Evolutionary conservation across 2,329 filamentous ascomycete genomes (phyloP).

Genomic region (Penicillium paneum): DNA sequence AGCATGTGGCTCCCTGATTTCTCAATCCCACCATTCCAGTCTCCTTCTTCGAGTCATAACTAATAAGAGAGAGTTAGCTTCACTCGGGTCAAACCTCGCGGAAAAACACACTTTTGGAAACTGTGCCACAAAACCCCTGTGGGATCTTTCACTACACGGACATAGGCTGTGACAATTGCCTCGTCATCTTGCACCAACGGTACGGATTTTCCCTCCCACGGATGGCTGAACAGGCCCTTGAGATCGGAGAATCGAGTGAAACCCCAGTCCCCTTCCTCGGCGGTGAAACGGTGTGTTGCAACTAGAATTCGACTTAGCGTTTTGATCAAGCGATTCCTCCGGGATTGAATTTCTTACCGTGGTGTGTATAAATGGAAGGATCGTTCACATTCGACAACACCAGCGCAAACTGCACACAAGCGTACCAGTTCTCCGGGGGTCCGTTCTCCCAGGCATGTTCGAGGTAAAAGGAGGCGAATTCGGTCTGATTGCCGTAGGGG

Average conservation of each 20-base stretch:
- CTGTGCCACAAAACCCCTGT: conserved; percentile 50
- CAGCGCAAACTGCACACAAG: conserved; percentile 90
- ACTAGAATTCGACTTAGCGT: conserved; percentile 34
- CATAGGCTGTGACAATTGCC: conserved; percentile 47
- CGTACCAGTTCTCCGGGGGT: conserved; percentile 89
- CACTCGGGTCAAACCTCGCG: background rate
- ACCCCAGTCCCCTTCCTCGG: conserved; percentile 96
- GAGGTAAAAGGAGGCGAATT: conserved; percentile 90
- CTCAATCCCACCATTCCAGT: conserved; percentile 95
- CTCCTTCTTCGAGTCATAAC: conserved; percentile 98
- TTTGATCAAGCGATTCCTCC: background rate
- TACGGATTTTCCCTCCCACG: conserved; percentile 67
- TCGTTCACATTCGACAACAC: conserved; percentile 94
- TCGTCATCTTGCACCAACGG: conserved; percentile 51
- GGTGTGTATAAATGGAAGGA: conserved; percentile 71
- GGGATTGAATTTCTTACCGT: conserved; percentile 54
- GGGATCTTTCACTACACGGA: conserved; percentile 50
- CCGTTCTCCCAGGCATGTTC: conserved; percentile 82
- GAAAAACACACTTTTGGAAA: conserved; percentile 40
- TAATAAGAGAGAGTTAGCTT: conserved; percentile 38
- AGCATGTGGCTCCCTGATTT: conserved; percentile 93
- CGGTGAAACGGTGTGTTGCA: conserved; percentile 94
- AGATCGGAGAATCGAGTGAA: conserved; percentile 96
- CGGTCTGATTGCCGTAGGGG: conserved; percentile 89
- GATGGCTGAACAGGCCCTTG: conserved; percentile 73